phyloP scores from a whole-genome alignment of 306 rosid species.

The Astragalus membranaceus region DNA sequence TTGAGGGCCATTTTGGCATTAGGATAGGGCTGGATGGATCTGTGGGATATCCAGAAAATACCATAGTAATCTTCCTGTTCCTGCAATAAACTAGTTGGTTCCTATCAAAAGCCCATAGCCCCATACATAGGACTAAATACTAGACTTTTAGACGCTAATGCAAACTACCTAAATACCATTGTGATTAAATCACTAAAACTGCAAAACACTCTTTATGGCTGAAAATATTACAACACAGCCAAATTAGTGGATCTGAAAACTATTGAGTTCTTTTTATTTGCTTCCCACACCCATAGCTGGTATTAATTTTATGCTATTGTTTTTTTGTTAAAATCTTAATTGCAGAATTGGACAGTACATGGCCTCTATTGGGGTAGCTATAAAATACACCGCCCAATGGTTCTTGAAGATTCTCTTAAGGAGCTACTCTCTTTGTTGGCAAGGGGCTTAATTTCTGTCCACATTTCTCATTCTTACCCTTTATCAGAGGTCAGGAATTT shows the following conservation, averaged over 20 bases:
- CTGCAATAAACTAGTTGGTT: too few relatives aligned
- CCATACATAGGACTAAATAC: not conserved
- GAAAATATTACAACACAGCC: not conserved
- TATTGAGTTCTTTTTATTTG: not conserved
- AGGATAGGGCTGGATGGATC: too few relatives aligned
- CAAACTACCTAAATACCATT: not conserved
- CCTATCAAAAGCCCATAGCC: not conserved
- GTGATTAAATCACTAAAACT: not conserved
- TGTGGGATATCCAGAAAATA: too few relatives aligned
- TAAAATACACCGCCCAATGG: slow-evolving; percentile 55
- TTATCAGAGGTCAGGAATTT: slow-evolving; percentile 61
- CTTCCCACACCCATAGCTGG: not conserved
- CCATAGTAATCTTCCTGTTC: too few relatives aligned
- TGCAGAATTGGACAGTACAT: slow-evolving; percentile 97
- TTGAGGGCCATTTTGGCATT: too few relatives aligned
- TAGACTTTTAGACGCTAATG: not conserved
- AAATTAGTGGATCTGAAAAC: slow-evolving; percentile 5
- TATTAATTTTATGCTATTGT: not conserved
- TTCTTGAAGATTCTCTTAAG: slow-evolving; percentile 72
- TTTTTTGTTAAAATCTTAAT: slow-evolving; percentile 6
- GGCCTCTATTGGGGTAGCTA: slow-evolving; percentile 99
- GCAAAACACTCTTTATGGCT: not conserved
- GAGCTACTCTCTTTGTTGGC: slow-evolving; percentile 77
- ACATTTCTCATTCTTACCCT: slow-evolving; percentile 70
- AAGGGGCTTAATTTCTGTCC: slow-evolving; percentile 65